A percentile compares a stretch with the other conserved stretches of the same genome.
Evolutionary conservation across 2,329 filamentous ascomycete species (phyloP).

Genomic region (Lachnellula arida): DNA sequence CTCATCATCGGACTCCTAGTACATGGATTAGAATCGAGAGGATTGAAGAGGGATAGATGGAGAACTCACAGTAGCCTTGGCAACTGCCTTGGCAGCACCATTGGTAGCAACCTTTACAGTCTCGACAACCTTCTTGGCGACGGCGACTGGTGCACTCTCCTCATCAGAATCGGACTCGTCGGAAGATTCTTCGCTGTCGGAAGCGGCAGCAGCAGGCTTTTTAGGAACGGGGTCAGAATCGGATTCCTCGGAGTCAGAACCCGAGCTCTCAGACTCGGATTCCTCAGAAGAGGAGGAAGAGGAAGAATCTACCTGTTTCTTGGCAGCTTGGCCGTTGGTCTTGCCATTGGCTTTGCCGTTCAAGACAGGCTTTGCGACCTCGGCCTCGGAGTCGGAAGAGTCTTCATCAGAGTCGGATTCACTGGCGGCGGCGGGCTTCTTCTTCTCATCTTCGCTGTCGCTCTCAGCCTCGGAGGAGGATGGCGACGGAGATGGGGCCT

Average conservation of each 20-base stretch:
- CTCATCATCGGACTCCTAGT: background rate
- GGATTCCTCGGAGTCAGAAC: constrained; percentile 30
- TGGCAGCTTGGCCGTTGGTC: constrained; percentile 34
- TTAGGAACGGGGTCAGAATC: constrained; percentile 23
- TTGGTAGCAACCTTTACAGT: constrained; percentile 28
- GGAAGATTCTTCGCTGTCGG: constrained; percentile 27
- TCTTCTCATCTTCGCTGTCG: constrained; percentile 11
- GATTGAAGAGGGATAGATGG: background rate
- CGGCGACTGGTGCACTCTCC: constrained; percentile 18
- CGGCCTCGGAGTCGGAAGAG: constrained; percentile 30
- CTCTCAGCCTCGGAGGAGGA: constrained; percentile 36
- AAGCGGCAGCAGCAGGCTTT: constrained; percentile 27
- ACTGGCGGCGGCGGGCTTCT: constrained; percentile 17
- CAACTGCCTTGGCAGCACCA: constrained; percentile 26
- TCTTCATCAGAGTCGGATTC: constrained; percentile 22
- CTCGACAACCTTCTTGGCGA: constrained; percentile 23
- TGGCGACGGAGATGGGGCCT: constrained; percentile 39
- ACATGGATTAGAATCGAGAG: constrained; percentile 12
- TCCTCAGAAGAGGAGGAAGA: constrained; percentile 29
- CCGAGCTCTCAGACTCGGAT: constrained; percentile 4
- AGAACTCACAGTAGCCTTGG: constrained; percentile 30
- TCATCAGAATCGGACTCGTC: constrained; percentile 27
- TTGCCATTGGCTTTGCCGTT: constrained; percentile 35
- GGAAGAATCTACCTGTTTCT: constrained; percentile 34
- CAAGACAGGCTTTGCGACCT: constrained; percentile 23